Base-by-base conservation (phyloP, 306 rosid genomes). In the Mimosa pudica region DNA sequence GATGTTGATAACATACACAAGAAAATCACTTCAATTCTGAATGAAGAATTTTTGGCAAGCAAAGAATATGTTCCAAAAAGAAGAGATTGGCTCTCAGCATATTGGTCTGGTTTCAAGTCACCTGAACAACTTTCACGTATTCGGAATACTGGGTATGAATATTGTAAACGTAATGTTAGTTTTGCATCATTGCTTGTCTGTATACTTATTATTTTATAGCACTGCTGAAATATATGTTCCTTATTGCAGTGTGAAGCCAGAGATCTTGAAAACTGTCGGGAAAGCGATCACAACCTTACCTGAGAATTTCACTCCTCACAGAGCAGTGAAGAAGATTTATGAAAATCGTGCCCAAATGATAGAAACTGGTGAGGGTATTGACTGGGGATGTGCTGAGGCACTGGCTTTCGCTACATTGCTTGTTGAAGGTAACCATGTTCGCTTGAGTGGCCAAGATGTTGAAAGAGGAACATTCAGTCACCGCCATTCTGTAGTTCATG, bases 391-490 rank as follows among this genome's bases (percentile, higher is more conserved):
- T 77, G 98, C 87, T 3, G 98, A 95, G 88, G 93, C 98, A 80
- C 98, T 95, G 85, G 98, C 98, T 78, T 92, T 84, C 85, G 97
- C 97, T 79, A 95, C 98, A 63, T 85, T 95, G 82, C 70, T 95
- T 14, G 89, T 91, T 80, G 98, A 95, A 89, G 98, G 98, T 70
- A 95, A 92, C 86, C 98, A 95, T 77, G 97, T 95, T 61, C 87
- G 98, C 71, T 70, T 90, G 86, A 95, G 98, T 78, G 98, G 98
- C 63, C 98, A 95, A 89, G 98, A 95, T 82, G 98, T 92, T 76
- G 98, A 95, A 87, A 90, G 98, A 78, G 98, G 98, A 70, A 95
- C 98, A 73, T 95, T 95, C 78, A 95, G 98, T 85, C 98, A 95
- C 82, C 92, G 98, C 18, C 98, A 95, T 84, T n/a, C 98, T 73